phyloP scores from a whole-genome alignment of 345 rosid species.

The Eucalyptus erythrocorys region DNA sequence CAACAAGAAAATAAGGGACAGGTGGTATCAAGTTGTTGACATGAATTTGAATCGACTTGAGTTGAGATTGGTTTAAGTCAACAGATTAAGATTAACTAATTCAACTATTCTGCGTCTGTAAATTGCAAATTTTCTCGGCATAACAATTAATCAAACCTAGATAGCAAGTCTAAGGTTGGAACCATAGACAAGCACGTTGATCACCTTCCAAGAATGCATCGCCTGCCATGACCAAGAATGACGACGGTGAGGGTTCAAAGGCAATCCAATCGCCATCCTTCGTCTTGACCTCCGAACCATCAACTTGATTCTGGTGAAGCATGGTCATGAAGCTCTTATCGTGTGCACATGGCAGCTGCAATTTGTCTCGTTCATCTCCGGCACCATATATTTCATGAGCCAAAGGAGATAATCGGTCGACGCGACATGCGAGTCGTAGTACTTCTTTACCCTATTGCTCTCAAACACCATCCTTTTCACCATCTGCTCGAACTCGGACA shows the following conservation, averaged over 20 bases:
- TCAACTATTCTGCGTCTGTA: background rate
- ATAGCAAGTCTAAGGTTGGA: background rate
- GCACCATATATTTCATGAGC: constrained; percentile 26
- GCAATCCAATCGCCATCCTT: constrained; percentile 28
- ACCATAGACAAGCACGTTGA: background rate
- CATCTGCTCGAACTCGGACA: constrained; percentile 22
- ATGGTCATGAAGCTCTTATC: constrained; percentile 37
- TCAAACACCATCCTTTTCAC: constrained; percentile 34
- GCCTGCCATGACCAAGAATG: constrained; percentile 40
- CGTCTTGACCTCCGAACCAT: constrained; percentile 35
- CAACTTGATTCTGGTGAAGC: constrained; percentile 40
- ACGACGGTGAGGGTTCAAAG: constrained; percentile 25
- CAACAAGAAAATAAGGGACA: background rate
- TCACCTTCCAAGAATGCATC: constrained; percentile 33
- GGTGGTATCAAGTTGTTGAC: background rate
- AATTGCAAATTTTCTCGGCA: background rate
- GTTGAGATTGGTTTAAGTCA: background rate
- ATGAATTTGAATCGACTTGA: background rate
- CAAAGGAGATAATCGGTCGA: constrained; percentile 31
- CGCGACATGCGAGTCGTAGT: constrained; percentile 8
- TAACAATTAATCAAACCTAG: background rate
- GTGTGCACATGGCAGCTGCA: constrained; percentile 28
- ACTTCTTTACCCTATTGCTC: too few species aligned
- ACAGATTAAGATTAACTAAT: background rate
- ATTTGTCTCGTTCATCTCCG: background rate